phyloP scores from a whole-genome alignment of 805 yeast species.

The Brettanomyces nanus region DNA sequence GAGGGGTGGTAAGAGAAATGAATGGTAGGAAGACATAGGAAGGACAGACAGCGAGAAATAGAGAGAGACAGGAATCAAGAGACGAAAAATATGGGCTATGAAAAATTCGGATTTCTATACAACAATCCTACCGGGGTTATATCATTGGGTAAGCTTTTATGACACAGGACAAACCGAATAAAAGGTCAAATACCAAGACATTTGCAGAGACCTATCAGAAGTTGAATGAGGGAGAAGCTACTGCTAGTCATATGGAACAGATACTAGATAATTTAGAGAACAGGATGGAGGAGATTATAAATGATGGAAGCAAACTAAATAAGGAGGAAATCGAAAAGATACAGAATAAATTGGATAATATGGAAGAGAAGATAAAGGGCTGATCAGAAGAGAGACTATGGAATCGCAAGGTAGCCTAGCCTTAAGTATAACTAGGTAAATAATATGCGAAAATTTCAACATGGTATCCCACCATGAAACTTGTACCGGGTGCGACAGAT shows the following conservation, averaged over 20 bases:
- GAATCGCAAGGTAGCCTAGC: too few relatives aligned
- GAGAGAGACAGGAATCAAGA: background rate
- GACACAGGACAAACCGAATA: background rate
- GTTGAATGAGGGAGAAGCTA: constrained; percentile 59
- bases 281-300: constrained; percentile 49
- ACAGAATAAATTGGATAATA: constrained; percentile 5
- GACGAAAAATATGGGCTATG: background rate
- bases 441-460: too few relatives aligned
- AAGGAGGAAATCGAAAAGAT: background rate
- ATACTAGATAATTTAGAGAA: constrained; percentile 59
- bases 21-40: background rate
- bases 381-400: too few relatives aligned
- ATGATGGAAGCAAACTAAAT: constrained; percentile 33
- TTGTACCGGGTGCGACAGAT: too few relatives aligned
- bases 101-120: background rate
- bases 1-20: too few relatives aligned
- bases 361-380: too few relatives aligned
- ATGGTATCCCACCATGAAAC: too few relatives aligned
- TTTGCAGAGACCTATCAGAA: constrained; percentile 52
- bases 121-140: too few relatives aligned
- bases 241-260: constrained; percentile 47
- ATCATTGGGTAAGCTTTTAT: too few relatives aligned
- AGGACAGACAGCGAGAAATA: background rate
- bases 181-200: constrained; percentile 15
- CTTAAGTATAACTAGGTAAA: too few relatives aligned